Base-by-base conservation (phyloP, 768 basidiomycete species). In the Boletus subcaerulescens region DNA sequence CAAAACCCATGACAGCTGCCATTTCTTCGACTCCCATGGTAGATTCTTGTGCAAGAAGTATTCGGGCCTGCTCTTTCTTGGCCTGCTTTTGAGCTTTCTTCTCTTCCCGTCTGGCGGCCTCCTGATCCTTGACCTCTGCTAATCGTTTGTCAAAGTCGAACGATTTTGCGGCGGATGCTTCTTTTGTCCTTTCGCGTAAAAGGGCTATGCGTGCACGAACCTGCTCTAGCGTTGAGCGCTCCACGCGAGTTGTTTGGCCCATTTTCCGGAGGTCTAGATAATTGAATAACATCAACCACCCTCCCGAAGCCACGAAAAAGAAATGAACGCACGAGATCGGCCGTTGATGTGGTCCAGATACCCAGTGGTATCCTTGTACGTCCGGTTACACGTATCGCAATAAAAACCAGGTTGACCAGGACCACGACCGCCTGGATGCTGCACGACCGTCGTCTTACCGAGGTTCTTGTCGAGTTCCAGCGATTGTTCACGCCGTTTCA, bases 341-440 rank as follows among this genome's bases (percentile, higher is more conserved):
- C 93, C 87, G 73, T 99, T 99, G 52, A 99, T 83, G 66, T 99
- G 97, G 68, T 98, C 95, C 45, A 99, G 76, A 69, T 98, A 98
- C 11, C 85, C 91, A n/a, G 85, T 80, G 48, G 85, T 93, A 65
- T 99, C 97, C 71, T 96, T 97, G 74, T 93, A 91, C 15, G 89
- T 96, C 61, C 93, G 78, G 61, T 83, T 88, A 70, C 97, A 99
- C 10, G 88, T 74, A 66, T 96, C 94, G 66, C 97, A 99, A 72
- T 82, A 89, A 74, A 97, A 99, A 0, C 94, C 94, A 22, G 94
- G 93, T 58, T 93, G 87, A 4, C 95, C 93, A 17, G 93, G 82
- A 2, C 95, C 95, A 58, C 84, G 80, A 17, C 84, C 91, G 38
- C 87, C 83, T 2, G 85, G 82, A 66, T 88, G 87, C 64, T 91